Conservation (phyloP, 192 early-diverging fungal species). For the Coemansia nantahalensis region DNA sequence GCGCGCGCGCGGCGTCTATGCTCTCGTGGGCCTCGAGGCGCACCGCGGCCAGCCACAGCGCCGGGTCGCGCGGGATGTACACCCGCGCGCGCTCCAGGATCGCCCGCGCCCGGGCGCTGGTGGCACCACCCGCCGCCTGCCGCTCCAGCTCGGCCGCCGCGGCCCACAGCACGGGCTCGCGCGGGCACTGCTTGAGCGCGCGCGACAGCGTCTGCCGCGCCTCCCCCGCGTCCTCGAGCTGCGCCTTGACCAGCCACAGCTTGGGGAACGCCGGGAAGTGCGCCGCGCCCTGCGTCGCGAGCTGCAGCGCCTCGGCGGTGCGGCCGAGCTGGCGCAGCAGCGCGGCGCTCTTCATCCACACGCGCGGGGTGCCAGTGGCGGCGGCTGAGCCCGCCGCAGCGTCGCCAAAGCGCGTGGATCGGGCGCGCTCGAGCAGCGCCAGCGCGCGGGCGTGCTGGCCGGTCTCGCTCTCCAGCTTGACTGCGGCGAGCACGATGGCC, state of each 20-base stretch:
- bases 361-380: conserved; percentile 62
- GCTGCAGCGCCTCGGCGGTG: conserved; percentile 60
- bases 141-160: conserved; percentile 74
- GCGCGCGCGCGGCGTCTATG: conserved; percentile 65
- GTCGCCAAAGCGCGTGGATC: conserved; percentile 29
- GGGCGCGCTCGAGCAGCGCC: conserved; percentile 68
- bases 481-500: conserved; percentile 92
- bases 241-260: conserved; percentile 92
- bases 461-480: conserved; percentile 93
- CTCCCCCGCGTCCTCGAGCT: conserved; percentile 60
- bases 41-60: conserved; percentile 82
- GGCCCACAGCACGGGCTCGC: conserved; percentile 78
- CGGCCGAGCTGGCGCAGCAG: conserved; percentile 77
- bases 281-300: conserved; percentile 64
- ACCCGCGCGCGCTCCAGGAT: conserved; percentile 84
- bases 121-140: conserved; percentile 48
- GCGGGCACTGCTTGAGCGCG: conserved; percentile 76
- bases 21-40: conserved; percentile 55
- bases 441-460: conserved; percentile 76
- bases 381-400: neutral
- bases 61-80: conserved; percentile 73
- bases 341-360: conserved; percentile 96
- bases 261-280: conserved; percentile 80
- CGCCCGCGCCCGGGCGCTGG: conserved; percentile 72
- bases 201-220: conserved; percentile 72